Percentiles rank a stretch among this genome's conserved stretches.
These are phyloP conservation scores for Candida dubliniensis DNA, from an alignment of 1,139 yeast species.

Conservation along the genomic window DNA sequence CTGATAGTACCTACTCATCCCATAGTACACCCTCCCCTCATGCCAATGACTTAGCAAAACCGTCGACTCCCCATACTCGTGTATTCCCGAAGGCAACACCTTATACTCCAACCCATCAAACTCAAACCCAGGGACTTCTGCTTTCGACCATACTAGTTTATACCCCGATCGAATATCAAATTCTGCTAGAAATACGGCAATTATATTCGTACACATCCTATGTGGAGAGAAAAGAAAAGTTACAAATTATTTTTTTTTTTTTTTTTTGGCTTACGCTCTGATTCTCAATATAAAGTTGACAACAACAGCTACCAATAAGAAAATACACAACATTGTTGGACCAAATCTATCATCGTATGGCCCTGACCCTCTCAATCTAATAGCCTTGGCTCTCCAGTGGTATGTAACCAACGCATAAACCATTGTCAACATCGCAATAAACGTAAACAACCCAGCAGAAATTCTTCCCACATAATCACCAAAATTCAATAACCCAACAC, in stretches of 20 bases:
- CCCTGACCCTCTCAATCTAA: conserved; percentile 94
- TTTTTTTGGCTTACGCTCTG: conserved; percentile 36
- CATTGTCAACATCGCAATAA: conserved; percentile 97
- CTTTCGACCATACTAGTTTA: conserved; percentile 54
- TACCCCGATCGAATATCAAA: conserved; percentile 68
- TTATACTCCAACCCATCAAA: conserved; percentile 62
- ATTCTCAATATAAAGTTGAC: conserved; percentile 88
- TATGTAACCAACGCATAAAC: conserved; percentile 90
- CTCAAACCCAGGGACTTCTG: conserved; percentile 21
- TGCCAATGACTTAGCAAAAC: conserved; percentile 33
- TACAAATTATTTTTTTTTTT: not conserved
- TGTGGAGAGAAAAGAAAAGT: not conserved
- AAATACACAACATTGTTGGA: conserved; percentile 96
- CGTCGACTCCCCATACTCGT: conserved; percentile 53
- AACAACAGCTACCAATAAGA: conserved; percentile 86
- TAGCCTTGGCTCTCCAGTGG: conserved; percentile 99
- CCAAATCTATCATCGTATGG: conserved; percentile 99
- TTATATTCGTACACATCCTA: conserved; percentile 29
- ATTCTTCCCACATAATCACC: conserved; percentile 93
- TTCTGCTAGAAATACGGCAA: conserved; percentile 57
- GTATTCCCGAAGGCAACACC: conserved; percentile 83
- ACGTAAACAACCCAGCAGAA: conserved; percentile 90
- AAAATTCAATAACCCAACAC: conserved; percentile 91
- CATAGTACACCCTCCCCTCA: conserved; percentile 34
- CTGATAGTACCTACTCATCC: conserved; percentile 38